These are phyloP conservation scores for Biscogniauxia sp. DNA, from an alignment of 2,329 filamentous ascomycete species.

Conservation along the genomic window DNA sequence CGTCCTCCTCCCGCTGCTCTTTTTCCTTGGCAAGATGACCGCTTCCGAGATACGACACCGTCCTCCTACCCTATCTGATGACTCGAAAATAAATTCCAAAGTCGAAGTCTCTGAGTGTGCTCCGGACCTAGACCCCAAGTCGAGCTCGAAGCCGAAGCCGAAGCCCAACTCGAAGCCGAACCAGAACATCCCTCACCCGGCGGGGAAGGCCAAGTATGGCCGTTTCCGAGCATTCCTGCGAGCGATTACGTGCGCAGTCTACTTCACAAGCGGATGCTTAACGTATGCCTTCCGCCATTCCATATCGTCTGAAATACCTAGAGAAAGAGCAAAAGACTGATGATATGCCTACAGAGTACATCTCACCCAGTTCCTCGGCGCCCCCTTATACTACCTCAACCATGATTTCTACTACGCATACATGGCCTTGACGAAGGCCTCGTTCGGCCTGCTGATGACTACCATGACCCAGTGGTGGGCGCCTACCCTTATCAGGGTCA, in stretches of 20 bases:
- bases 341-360: constrained; percentile 51
- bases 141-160: background rate
- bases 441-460: constrained; percentile 74
- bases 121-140: constrained; percentile 11
- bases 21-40: constrained; percentile 27
- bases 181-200: constrained; percentile 43
- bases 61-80: constrained; percentile 17
- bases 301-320: background rate
- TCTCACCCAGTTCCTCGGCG: constrained; percentile 71
- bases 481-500: constrained; percentile 79
- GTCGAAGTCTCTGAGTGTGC: constrained; percentile 17
- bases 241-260: constrained; percentile 49
- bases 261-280: constrained; percentile 49
- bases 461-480: constrained; percentile 85
- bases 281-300: constrained; percentile 40
- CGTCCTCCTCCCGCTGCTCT: background rate
- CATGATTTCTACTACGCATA: constrained; percentile 79
- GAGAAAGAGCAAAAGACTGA: constrained; percentile 19
- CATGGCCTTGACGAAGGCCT: constrained; percentile 84
- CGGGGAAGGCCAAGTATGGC: constrained; percentile 54
- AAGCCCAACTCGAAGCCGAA: too few relatives aligned
- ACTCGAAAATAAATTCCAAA: constrained; percentile 32
- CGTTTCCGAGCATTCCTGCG: constrained; percentile 49
- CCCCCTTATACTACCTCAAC: constrained; percentile 73
- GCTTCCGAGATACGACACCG: constrained; percentile 38